These are phyloP conservation scores for Fusarium tuaranense DNA, from an alignment of 2,329 filamentous ascomycete genomes.

Conservation along the genomic window DNA sequence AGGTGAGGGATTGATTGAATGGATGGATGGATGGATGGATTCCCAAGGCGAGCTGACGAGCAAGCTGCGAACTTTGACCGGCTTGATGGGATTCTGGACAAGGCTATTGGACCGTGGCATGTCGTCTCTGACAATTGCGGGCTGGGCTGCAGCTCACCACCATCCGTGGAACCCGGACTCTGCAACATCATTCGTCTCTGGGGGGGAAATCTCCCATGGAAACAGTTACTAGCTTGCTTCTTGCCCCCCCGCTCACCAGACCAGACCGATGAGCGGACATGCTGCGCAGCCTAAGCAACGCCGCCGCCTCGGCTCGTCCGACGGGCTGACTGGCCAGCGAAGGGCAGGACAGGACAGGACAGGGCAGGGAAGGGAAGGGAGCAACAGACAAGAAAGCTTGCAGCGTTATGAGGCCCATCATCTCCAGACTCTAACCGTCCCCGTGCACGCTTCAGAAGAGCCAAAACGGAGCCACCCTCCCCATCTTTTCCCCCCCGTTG, in stretches of 20 bases:
- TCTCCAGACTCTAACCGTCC: constrained; percentile 4
- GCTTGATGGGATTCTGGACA: constrained; percentile 23
- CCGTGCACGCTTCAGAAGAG: constrained; percentile 2
- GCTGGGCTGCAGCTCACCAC: constrained; percentile 37
- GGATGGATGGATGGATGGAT: background rate
- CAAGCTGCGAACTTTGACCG: constrained; percentile 32
- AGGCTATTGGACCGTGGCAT: constrained; percentile 40
- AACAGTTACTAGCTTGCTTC: constrained; percentile 19
- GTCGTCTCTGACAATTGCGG: constrained; percentile 41
- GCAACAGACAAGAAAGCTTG: constrained; percentile 2
- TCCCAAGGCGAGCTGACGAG: constrained; percentile 37
- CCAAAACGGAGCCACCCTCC: background rate
- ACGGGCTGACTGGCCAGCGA: constrained; percentile 4
- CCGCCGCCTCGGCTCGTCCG: constrained; percentile 13
- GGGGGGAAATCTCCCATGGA: constrained; percentile 31
- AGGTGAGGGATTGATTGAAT: constrained; percentile 17
- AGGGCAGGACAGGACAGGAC: background rate
- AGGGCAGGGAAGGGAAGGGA: constrained; percentile 14
- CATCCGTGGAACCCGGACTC: constrained; percentile 30
- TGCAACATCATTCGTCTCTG: constrained; percentile 38
- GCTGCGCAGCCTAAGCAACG: background rate
- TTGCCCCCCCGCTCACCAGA: background rate
- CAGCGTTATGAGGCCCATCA: background rate
- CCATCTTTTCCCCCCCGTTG: background rate
- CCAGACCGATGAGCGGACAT: background rate